These are phyloP conservation scores for Ophiognomonia clavigignenti-juglandacearum DNA, from an alignment of 2,329 filamentous ascomycete species.

Conservation along the genomic window DNA sequence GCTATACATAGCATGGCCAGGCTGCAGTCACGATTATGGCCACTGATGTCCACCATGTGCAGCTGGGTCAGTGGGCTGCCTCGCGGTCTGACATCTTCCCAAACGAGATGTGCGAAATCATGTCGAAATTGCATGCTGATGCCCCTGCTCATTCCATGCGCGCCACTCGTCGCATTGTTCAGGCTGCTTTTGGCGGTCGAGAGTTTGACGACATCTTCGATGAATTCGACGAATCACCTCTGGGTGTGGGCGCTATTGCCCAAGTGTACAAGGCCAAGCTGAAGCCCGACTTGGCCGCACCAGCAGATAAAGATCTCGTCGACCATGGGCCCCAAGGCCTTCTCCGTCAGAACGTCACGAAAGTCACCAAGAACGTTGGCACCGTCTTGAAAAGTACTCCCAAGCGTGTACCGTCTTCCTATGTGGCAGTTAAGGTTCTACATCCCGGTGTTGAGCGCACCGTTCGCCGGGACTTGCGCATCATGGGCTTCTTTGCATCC, in stretches of 20 bases:
- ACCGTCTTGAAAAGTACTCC: constrained; percentile 82
- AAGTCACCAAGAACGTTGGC: constrained; percentile 77
- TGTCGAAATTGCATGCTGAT: constrained; percentile 93
- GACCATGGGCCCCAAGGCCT: constrained; percentile 28
- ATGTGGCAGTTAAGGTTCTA: constrained; percentile 93
- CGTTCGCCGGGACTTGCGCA: constrained; percentile 84
- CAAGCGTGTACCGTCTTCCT: constrained; percentile 78
- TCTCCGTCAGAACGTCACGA: constrained; percentile 65
- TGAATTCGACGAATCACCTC: constrained; percentile 83
- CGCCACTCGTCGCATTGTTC: constrained; percentile 73
- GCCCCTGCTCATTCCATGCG: constrained; percentile 85
- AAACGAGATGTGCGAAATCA: constrained; percentile 81
- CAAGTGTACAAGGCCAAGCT: constrained; percentile 97
- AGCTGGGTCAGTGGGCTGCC: constrained; percentile 97
- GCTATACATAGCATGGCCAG: too few relatives aligned
- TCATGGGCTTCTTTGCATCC: constrained; percentile 89
- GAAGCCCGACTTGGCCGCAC: constrained; percentile 68
- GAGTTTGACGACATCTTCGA: constrained; percentile 90
- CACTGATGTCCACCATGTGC: constrained; percentile 4
- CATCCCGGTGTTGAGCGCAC: constrained; percentile 87
- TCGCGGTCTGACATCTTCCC: constrained; percentile 96
- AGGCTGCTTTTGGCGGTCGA: constrained; percentile 74
- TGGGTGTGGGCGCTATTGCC: constrained; percentile 93
- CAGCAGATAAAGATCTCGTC: constrained; percentile 52
- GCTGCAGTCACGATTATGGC: too few relatives aligned